phyloP scores from a whole-genome alignment of 31 red algal genomes.

The Bonnemaisonia californica region DNA sequence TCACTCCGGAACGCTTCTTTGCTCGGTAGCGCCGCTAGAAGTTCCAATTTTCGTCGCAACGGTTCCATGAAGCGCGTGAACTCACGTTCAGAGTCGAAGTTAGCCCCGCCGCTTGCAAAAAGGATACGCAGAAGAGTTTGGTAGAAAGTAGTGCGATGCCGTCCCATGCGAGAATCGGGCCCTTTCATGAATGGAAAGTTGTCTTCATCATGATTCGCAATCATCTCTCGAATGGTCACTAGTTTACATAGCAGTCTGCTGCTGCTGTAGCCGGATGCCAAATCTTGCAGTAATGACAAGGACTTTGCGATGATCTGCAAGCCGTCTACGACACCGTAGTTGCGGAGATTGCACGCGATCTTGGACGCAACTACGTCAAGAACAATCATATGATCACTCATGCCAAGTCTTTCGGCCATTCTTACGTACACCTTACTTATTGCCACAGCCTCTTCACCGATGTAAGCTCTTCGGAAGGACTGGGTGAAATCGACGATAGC shows the following conservation, averaged over 20 bases:
- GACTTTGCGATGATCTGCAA: slow-evolving; percentile 77
- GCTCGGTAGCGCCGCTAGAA: slow-evolving; percentile 52
- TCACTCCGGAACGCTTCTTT: slow-evolving; percentile 71
- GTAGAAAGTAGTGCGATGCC: slow-evolving; percentile 86
- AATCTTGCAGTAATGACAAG: slow-evolving; percentile 72
- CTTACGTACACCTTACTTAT: slow-evolving; percentile 83
- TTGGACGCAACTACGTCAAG: slow-evolving; percentile 88
- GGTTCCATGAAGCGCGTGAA: slow-evolving; percentile 88
- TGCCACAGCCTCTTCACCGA: slow-evolving; percentile 85
- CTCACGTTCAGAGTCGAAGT: slow-evolving; percentile 69
- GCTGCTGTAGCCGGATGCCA: slow-evolving; percentile 85
- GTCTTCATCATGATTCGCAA: slow-evolving; percentile 80
- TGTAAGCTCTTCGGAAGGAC: slow-evolving; percentile 83
- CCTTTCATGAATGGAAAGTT: slow-evolving; percentile 91
- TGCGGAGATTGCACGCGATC: slow-evolving; percentile 80
- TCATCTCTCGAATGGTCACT: slow-evolving; percentile 77
- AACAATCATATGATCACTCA: slow-evolving; percentile 88
- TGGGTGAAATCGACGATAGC: slow-evolving; percentile 91
- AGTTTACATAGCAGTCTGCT: slow-evolving; percentile 76
- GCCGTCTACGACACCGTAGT: slow-evolving; percentile 77
- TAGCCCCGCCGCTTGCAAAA: slow-evolving; percentile 60
- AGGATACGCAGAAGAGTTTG: slow-evolving; percentile 70
- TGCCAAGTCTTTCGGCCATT: slow-evolving; percentile 81
- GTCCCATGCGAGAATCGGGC: slow-evolving; percentile 78
- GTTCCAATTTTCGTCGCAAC: slow-evolving; percentile 55